Evolutionary conservation across 1,284 basidiomycete species (phyloP).

Genomic region (Peniophora sp.): DNA sequence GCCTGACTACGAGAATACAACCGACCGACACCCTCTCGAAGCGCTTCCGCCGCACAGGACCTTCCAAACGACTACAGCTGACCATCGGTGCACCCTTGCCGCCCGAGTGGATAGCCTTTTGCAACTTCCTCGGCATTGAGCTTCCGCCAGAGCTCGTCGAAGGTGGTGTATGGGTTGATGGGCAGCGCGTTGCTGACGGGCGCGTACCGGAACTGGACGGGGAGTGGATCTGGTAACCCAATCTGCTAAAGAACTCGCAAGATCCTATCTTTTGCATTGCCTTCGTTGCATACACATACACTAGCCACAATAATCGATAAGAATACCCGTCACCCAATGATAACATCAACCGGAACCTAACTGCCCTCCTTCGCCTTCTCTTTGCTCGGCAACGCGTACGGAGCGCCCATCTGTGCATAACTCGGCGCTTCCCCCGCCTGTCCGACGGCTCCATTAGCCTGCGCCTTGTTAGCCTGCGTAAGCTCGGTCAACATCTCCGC

Average conservation of each 20-base stretch:
- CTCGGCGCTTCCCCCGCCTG: constrained; percentile 3
- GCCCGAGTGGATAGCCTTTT: constrained; percentile 38
- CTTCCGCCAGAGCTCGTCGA: constrained; percentile 25
- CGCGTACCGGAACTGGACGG: constrained; percentile 33
- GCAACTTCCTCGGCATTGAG: constrained; percentile 32
- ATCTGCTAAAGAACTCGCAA: too few species aligned
- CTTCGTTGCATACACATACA: too few species aligned
- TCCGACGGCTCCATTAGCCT: constrained; percentile 2
- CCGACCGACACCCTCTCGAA: constrained; percentile 15
- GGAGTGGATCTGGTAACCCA: constrained; percentile 20
- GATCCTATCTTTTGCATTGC: too few species aligned
- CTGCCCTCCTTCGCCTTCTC: background rate
- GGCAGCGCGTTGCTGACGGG: constrained; percentile 21
- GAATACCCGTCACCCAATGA: background rate
- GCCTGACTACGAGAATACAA: background rate
- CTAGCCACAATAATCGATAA: background rate
- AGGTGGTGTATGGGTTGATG: constrained; percentile 43
- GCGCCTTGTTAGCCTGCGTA: constrained; percentile 17
- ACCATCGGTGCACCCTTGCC: constrained; percentile 48
- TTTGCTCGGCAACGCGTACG: constrained; percentile 5
- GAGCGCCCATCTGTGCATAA: constrained; percentile 12
- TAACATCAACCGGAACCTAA: background rate
- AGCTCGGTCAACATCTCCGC: constrained; percentile 63
- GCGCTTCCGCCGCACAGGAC: constrained; percentile 38
- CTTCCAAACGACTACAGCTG: constrained; percentile 38